A percentile compares a stretch with the other conserved stretches of the same genome.
phyloP scores from a whole-genome alignment of 768 basidiomycete species.

The Kwoniella heveanensis region DNA sequence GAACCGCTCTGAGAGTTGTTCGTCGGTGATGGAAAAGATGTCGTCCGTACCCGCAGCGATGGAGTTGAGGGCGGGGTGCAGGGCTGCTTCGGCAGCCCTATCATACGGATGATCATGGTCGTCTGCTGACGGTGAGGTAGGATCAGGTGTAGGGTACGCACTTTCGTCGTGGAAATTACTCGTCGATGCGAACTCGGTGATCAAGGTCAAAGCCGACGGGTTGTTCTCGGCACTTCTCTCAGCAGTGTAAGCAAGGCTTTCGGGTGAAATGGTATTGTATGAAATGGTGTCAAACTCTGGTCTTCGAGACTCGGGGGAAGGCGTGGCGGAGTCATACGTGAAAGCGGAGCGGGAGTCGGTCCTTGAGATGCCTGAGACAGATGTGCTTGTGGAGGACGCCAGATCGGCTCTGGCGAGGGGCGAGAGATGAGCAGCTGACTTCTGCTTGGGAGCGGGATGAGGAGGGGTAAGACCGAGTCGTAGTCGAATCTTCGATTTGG shows the following conservation, averaged over 20 bases:
- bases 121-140: neutral
- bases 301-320: constrained; percentile 2
- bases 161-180: neutral
- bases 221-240: neutral
- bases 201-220: neutral
- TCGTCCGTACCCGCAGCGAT: constrained; percentile 27
- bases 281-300: constrained; percentile 35
- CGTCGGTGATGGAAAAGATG: constrained; percentile 42
- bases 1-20: constrained; percentile 45
- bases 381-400: constrained; percentile 21
- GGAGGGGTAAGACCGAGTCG: constrained; percentile 49
- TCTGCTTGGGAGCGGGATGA: constrained; percentile 34
- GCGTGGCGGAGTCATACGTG: constrained; percentile 32
- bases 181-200: neutral
- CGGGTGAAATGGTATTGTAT: constrained; percentile 26
- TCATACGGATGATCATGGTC: neutral
- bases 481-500: constrained; percentile 52
- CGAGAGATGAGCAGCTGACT: neutral
- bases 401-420: neutral
- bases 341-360: constrained; percentile 40
- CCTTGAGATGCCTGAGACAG: constrained; percentile 12
- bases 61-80: constrained; percentile 28
- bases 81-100: neutral
- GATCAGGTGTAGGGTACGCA: neutral
- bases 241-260: neutral